phyloP scores from a whole-genome alignment of 352 stramenopile species.

The Phytophthora gonapodyides region DNA sequence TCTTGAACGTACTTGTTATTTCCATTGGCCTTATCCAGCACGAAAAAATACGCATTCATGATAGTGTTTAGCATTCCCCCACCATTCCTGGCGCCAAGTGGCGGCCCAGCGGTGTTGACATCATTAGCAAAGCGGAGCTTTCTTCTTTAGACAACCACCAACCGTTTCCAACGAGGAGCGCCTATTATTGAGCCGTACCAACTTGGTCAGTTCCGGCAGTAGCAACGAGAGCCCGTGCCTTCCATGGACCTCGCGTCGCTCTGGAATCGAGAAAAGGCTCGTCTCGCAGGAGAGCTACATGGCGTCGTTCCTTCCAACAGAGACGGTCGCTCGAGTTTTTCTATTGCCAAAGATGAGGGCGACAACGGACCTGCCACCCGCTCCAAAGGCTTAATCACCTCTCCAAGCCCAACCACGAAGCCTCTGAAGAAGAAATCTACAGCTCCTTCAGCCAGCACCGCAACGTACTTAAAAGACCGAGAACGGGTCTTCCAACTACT shows the following conservation, averaged over 20 bases:
- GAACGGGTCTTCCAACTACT: slow-evolving; percentile 42
- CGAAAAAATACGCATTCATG: too few relatives aligned
- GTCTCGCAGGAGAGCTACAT: slow-evolving; percentile 29
- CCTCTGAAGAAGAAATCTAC: slow-evolving; percentile 20
- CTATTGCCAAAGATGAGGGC: slow-evolving; percentile 1
- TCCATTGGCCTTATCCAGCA: too few relatives aligned
- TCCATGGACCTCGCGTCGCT: slow-evolving; percentile 61
- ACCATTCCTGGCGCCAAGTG: too few relatives aligned
- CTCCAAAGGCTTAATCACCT: neutral
- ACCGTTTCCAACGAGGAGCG: too few relatives aligned
- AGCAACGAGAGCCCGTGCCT: neutral
- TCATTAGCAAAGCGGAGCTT: too few relatives aligned
- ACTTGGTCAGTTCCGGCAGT: too few relatives aligned
- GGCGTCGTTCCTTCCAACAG: neutral
- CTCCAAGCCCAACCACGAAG: slow-evolving; percentile 7
- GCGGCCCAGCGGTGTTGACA: too few relatives aligned
- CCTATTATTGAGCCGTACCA: too few relatives aligned
- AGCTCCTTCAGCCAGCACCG: neutral
- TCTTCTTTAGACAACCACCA: too few relatives aligned
- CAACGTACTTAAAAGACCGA: slow-evolving; percentile 17
- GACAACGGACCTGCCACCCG: slow-evolving; percentile 6
- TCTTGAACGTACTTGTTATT: too few relatives aligned
- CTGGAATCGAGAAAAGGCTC: slow-evolving; percentile 58
- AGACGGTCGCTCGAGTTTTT: slow-evolving; percentile 18
- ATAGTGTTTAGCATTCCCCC: too few relatives aligned